These are phyloP conservation scores for Russula sp. DNA, from an alignment of 768 basidiomycete genomes.

Conservation along the genomic window DNA sequence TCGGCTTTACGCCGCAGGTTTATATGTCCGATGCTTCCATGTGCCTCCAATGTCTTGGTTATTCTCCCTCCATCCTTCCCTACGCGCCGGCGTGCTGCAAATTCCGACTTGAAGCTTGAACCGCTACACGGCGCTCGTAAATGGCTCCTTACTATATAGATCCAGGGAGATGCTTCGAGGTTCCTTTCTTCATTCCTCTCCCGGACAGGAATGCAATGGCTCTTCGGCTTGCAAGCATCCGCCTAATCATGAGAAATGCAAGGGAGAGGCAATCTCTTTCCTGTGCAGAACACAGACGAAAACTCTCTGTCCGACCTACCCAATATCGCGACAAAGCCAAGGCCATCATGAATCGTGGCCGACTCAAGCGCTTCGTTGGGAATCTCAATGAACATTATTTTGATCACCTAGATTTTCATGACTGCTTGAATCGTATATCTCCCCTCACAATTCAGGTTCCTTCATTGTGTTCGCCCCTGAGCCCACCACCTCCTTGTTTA, in stretches of 20 bases:
- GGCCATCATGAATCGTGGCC: constrained; percentile 7
- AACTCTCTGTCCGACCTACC: neutral
- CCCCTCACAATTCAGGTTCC: constrained; percentile 9
- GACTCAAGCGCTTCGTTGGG: constrained; percentile 3
- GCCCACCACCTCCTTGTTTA: neutral
- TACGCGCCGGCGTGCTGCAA: constrained; percentile 16
- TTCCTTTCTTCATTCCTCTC: constrained; percentile 15
- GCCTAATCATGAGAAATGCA: constrained; percentile 7
- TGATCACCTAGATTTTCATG: constrained; percentile 16
- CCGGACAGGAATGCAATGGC: constrained; percentile 11
- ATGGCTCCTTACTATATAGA: constrained; percentile 19
- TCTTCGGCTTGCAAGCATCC: constrained; percentile 14
- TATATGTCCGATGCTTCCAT: neutral
- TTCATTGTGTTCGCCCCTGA: constrained; percentile 8
- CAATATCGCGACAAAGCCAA: constrained; percentile 15
- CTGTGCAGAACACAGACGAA: constrained; percentile 10
- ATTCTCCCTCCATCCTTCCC: constrained; percentile 10
- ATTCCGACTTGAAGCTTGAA: constrained; percentile 12
- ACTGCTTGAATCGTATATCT: constrained; percentile 3
- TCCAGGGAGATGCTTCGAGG: constrained; percentile 18
- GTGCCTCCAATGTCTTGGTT: neutral
- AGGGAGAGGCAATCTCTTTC: constrained; percentile 16
- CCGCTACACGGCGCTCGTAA: neutral
- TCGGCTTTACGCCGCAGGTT: neutral
- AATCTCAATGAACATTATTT: constrained; percentile 9